Base-by-base conservation (phyloP, 2,329 filamentous ascomycete genomes). In the Aureobasidium melanogenum region DNA sequence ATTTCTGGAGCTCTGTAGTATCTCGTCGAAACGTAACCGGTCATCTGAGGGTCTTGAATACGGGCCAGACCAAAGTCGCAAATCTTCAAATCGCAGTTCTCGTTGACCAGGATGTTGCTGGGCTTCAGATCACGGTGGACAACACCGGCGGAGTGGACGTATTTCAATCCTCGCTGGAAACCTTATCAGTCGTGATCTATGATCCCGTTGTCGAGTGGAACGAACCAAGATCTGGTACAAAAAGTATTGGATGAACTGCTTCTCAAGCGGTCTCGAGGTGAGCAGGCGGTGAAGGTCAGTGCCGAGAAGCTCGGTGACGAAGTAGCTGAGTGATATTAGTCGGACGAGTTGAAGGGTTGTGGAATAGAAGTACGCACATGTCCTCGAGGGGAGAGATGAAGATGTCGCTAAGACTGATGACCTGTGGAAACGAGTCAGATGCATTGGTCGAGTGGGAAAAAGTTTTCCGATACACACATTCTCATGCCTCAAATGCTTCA, bases 171-270 rank as follows among this genome's bases (percentile, higher is more conserved):
- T 70, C 94, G 91, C 93, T 97, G 36, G 9, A 32, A 26, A n/a
- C 28, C 54, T 32, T 30, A 34, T 44, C 30, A 56, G 46, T 26
- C 24, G 28, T 30, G 26, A 22, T 43, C 9, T 22, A 32, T 51
- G 38, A 19, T 19, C 17, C 8, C 26, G 26, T 4, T 19, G 34
- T 52, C 22, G 12, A 51, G 39, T 57, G 36, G 34, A 66, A 75
- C 88, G 70, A 79, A 97, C 93, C 81, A 97, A 84, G 71, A 99
- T 99, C 78, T 99, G 94, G 77, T 99, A 99, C 64, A 99, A 84
- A 75, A 99, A 99, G 79, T 99, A 99, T 79, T 99, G 94, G 71
- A 99, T 97, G 76, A 99, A 99, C 76, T 99, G 94, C 80, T 96
- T 97, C 82, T 99, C 94, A 58, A 99, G 85, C 26, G 94, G 94